Conservation (phyloP, 768 basidiomycete genomes). For the Galerina marginata region DNA sequence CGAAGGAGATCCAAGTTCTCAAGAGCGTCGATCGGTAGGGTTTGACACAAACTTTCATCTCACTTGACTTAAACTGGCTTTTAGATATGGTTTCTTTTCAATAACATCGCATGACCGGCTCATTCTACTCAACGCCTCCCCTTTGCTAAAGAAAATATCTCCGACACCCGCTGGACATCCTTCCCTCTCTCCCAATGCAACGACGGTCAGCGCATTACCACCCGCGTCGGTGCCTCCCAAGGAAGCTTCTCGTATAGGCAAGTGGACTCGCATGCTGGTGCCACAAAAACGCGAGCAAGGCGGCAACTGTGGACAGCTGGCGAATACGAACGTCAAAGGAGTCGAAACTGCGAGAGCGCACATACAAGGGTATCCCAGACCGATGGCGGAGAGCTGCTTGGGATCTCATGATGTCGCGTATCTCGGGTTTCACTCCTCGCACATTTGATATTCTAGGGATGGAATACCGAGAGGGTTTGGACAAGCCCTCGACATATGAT, state of each 20-base stretch:
- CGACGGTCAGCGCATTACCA: conserved; percentile 47
- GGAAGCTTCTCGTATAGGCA: conserved; percentile 79
- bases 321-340: conserved; percentile 66
- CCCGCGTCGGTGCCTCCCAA: conserved; percentile 54
- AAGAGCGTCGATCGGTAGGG: conserved; percentile 87
- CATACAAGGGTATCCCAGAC: conserved; percentile 97
- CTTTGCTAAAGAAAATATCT: conserved; percentile 64
- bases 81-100: conserved; percentile 91
- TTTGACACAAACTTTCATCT: conserved; percentile 16
- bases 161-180: conserved; percentile 50
- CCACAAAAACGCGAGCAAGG: conserved; percentile 74
- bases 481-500: conserved; percentile 87
- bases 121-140: conserved; percentile 66
- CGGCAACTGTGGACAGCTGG: conserved; percentile 80
- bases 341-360: conserved; percentile 71
- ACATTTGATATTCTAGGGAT: conserved; percentile 49
- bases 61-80: conserved; percentile 8
- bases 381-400: conserved; percentile 94
- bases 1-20: conserved; percentile 77
- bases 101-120: conserved; percentile 85
- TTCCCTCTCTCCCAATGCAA: conserved; percentile 49
- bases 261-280: conserved; percentile 93
- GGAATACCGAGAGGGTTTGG: conserved; percentile 68
- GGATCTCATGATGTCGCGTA: conserved; percentile 76
- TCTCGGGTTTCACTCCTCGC: conserved; percentile 48